Conservation (phyloP, 1,284 basidiomycete species). For the Neotropicomus parvogracilis region DNA sequence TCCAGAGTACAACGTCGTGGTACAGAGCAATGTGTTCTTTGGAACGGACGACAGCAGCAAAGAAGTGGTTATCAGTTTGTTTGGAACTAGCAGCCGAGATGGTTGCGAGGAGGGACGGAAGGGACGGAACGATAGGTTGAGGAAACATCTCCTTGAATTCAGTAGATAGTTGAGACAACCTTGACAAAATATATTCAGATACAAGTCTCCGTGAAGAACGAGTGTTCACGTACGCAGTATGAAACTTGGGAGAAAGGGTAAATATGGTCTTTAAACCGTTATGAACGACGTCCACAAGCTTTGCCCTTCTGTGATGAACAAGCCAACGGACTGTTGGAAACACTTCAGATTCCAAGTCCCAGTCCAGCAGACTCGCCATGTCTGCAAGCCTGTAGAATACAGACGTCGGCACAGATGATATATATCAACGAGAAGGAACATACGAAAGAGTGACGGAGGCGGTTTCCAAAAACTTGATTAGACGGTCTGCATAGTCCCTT, state of each 20-base stretch:
- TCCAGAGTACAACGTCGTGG: constrained; percentile 86
- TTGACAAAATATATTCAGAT: constrained; percentile 27
- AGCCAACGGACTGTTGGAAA: constrained; percentile 88
- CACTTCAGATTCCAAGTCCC: constrained; percentile 82
- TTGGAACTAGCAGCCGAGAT: constrained; percentile 67
- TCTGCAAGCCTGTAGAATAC: constrained; percentile 65
- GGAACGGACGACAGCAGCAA: constrained; percentile 66
- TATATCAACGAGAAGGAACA: constrained; percentile 25
- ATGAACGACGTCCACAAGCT: constrained; percentile 85
- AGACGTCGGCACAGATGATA: constrained; percentile 2
- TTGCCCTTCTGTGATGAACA: constrained; percentile 85
- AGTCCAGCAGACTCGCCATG: constrained; percentile 79
- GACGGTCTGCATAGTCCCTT: constrained; percentile 60
- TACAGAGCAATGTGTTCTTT: constrained; percentile 71
- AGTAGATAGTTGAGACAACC: constrained; percentile 56
- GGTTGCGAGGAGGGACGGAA: constrained; percentile 69
- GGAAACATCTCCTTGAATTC: constrained; percentile 72
- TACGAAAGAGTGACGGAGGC: constrained; percentile 65
- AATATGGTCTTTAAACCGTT: constrained; percentile 82
- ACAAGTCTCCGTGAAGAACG: neutral
- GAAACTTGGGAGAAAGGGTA: constrained; percentile 64
- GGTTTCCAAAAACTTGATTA: constrained; percentile 65
- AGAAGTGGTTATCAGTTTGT: constrained; percentile 65
- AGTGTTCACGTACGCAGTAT: constrained; percentile 53
- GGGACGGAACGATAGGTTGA: constrained; percentile 58